phyloP scores from a whole-genome alignment of 768 basidiomycete genomes.

The Pholiota molesta region DNA sequence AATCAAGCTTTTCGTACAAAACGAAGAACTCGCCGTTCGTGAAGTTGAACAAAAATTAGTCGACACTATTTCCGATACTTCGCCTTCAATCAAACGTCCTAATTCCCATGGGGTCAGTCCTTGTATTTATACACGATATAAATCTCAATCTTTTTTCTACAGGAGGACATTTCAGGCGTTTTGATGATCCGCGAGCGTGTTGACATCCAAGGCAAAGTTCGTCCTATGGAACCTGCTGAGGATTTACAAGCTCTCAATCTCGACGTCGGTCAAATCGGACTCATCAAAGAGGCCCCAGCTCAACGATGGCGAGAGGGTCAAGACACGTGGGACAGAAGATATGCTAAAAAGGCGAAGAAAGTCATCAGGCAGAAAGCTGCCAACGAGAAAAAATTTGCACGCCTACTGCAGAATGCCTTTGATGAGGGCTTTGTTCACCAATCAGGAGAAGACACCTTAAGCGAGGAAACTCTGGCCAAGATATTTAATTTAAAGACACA shows the following conservation, averaged over 20 bases:
- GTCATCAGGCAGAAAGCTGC: conserved; percentile 47
- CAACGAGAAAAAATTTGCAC: conserved; percentile 47
- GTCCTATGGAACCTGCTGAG: conserved; percentile 64
- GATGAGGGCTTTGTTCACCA: conserved; percentile 46
- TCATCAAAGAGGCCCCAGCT: conserved; percentile 75
- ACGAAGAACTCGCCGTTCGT: conserved; percentile 29
- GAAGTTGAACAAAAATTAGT: conserved; percentile 29
- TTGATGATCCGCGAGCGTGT: conserved; percentile 77
- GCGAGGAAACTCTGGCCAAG: background rate
- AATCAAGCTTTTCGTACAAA: conserved; percentile 30
- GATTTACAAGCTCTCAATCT: conserved; percentile 58
- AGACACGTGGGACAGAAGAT: conserved; percentile 62
- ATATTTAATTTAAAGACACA: conserved; percentile 7
- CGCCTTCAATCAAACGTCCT: background rate
- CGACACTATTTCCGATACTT: conserved; percentile 10
- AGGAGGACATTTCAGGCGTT: conserved; percentile 29
- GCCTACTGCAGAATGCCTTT: conserved; percentile 46
- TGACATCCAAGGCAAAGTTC: conserved; percentile 55
- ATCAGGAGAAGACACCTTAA: conserved; percentile 4
- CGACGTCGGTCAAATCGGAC: conserved; percentile 58
- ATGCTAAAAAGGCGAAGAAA: conserved; percentile 39
- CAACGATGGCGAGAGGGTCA: conserved; percentile 69
- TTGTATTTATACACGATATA: background rate
- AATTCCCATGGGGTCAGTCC: background rate
- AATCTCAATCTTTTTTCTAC: background rate